Base-by-base conservation (phyloP, 2,329 filamentous ascomycete species). In the Talaromyces sp. region DNA sequence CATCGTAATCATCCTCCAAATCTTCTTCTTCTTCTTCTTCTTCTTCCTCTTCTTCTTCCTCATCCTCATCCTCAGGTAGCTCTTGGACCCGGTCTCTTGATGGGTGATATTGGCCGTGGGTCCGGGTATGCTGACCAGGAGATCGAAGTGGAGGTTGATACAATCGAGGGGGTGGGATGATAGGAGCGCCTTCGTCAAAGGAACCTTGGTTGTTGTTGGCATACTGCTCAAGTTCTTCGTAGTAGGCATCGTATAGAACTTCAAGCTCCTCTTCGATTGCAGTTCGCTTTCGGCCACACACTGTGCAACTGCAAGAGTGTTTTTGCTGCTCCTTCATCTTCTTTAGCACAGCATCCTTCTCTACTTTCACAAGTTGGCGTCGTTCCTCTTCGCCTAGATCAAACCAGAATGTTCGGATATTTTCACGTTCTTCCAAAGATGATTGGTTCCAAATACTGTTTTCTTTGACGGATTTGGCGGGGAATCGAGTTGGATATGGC, bases 321-420 rank as follows among this genome's bases (percentile, higher is more conserved):
- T 97, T 97, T 74, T 99, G 94, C 74, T 99, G 94, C 74, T 99
- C 94, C 80, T 99, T 99, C 94, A 99, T 99, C 80, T 99, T 99
- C 69, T 90, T 91, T 51, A 99, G 78, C 0, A 99, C 94, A 7
- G 94, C 93, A 74, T 99, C 93, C 77, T 99, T 99, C 75, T 99
- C 94, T 27, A 99, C 93, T 75, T 97, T 97, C 68, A 99, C 91
- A 42, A 99, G 80, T 14, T 90, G 94, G 71, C 96, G 94, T 64
- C 94, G 89, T 71, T 97, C 92, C 33, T 96, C 90, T 72, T 99
- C 94, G 62, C 90, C 91, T 39, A 99, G 76, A 14, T 91, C 91
- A 48, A 99, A 83, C 94, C 94, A 99, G 75, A 97, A 99, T 64
- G 96, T 90, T 75, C 97, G 96, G 70, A 99, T 99, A 47, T 94